These are phyloP conservation scores for Aspergillus carlsbadensis DNA, from an alignment of 495 filamentous ascomycete genomes.

Conservation along the genomic window DNA sequence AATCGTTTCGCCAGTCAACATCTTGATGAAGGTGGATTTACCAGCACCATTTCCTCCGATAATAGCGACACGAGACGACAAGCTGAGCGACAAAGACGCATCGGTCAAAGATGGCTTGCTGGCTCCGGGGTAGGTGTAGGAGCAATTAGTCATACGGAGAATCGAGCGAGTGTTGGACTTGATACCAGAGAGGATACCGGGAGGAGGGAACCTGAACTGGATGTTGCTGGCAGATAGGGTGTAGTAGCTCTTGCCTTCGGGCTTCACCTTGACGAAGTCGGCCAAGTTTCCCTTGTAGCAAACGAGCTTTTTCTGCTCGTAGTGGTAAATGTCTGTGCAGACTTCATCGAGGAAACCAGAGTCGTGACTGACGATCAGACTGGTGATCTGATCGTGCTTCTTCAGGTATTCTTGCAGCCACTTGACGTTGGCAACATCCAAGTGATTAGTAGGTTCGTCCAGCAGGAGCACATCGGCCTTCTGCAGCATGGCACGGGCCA, in stretches of 20 bases:
- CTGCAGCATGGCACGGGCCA: slow-evolving; percentile 95
- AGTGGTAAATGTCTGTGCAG: slow-evolving; percentile 99
- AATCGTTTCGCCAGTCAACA: slow-evolving; percentile 92
- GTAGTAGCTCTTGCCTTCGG: slow-evolving; percentile 99
- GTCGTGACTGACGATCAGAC: slow-evolving; percentile 97
- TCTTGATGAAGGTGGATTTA: slow-evolving; percentile 97
- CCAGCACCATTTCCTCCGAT: slow-evolving; percentile 97
- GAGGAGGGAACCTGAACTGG: slow-evolving; percentile 97
- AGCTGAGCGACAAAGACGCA: slow-evolving; percentile 78
- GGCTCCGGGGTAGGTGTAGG: slow-evolving; percentile 85
- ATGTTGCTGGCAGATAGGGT: slow-evolving; percentile 86
- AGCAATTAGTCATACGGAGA: slow-evolving; percentile 88
- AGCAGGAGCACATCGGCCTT: slow-evolving; percentile 92
- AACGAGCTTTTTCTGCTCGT: slow-evolving; percentile 94
- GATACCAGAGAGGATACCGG: slow-evolving; percentile 90
- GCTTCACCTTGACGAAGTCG: slow-evolving; percentile 85
- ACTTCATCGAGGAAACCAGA: slow-evolving; percentile 95
- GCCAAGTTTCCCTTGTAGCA: slow-evolving; percentile 94
- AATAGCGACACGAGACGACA: slow-evolving; percentile 92
- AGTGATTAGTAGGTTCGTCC: slow-evolving; percentile 98
- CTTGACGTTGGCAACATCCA: slow-evolving; percentile 93
- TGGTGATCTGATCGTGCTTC: slow-evolving; percentile 93
- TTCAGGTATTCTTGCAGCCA: slow-evolving; percentile 97
- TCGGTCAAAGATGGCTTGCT: slow-evolving; percentile 83
- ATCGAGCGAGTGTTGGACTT: slow-evolving; percentile 92